Base-by-base conservation (phyloP, 768 basidiomycete species). In the Chalciporus sphaerocephalus region DNA sequence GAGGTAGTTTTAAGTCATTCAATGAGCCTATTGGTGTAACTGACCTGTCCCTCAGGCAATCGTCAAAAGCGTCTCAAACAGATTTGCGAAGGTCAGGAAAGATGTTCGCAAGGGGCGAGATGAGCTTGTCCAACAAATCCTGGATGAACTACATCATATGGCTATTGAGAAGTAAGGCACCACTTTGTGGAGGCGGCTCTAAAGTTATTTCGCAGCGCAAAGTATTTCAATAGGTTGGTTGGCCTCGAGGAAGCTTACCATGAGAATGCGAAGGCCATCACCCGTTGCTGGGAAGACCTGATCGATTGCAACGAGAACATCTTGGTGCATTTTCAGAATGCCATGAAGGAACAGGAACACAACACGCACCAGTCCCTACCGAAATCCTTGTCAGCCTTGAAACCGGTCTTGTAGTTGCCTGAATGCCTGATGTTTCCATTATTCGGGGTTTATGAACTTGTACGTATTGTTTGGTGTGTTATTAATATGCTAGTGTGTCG, bases 231-330 rank as follows among this genome's bases (percentile, higher is more conserved):
- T 53, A 59, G 50, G 12, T 60, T 85, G 23, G 72, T 84, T 23
- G 71, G 73, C 42, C 69, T 83, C 15, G 79, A 83, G 53, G 70
- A 72, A 42, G 73, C 75, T 42, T 84, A 83, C 51, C 67, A 74
- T 28, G 60, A 48, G 20, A 66, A 69, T 42, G 68, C 74, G 46
- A 65, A 67, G 34, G 62, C 69, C 23, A 62, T 79, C 27, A 57
- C 69, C 38, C 52, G 57, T 38, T 64, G 63, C 16, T 65, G 74
- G 49, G 74, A 76, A 30, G 73, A 74, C 15, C 60, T 75, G 44
- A 61, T 66, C 40, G 69, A 73, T 46, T 59, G 63, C 28, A 70
- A 68, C 33, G 63, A 71, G 30, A 64, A 69, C 28, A 53, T 73
- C 17, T 55, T 63, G 21, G 53, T 54, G 20, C 58, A 65, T 27